Evolutionary conservation across 2,329 filamentous ascomycete species (phyloP), one percentile per base, ranked within the genome.

Genomic region (Helotiales sp.): DNA sequence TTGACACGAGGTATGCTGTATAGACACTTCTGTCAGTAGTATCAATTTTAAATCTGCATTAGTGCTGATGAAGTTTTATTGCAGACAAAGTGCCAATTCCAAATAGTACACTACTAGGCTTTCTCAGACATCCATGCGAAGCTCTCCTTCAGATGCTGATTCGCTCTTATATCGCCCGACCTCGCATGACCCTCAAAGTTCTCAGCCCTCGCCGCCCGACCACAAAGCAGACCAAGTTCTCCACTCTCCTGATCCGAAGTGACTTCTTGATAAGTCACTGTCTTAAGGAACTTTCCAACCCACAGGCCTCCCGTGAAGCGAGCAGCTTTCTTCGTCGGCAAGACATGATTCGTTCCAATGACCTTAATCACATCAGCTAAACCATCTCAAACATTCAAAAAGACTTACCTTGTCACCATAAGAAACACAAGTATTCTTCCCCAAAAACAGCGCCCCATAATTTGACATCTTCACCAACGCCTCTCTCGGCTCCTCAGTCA

Each of bases 301-400:
- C 79, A 82, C 3, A 82, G 70, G 1, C 80, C 80, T 2, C 79
- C 79, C 0, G 79, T 82, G 62, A 79, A 82, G 2, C 76, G 67
- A 0, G 76, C 75, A 0, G 78, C 79, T 19, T 74, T 73, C 1
- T 74, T 70, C 0, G 80, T 82, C 0, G 80, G 79, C 0, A 83
- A 71, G 2, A 82, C 79, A 62, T 82, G 80, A 63, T 82, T 82
- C 2, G 80, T 82, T 1, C 79, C 80, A 57, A 82, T 82, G 33
- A 76, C 77, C 76, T 79, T 46, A 9, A 15, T 24, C 15, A 6
- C n/a, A 24, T 58, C 10, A 59, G 54, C 31, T 31, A 22, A 6
- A 5, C 8, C 17, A 7, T 6, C 24, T 50, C 40, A 10, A 12
- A 13, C 49, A 31, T 8, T 10, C 12, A 13, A 25, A 9, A 34